phyloP scores from a whole-genome alignment of 2,329 filamentous ascomycete species.

The Ceratocystis variospora region DNA sequence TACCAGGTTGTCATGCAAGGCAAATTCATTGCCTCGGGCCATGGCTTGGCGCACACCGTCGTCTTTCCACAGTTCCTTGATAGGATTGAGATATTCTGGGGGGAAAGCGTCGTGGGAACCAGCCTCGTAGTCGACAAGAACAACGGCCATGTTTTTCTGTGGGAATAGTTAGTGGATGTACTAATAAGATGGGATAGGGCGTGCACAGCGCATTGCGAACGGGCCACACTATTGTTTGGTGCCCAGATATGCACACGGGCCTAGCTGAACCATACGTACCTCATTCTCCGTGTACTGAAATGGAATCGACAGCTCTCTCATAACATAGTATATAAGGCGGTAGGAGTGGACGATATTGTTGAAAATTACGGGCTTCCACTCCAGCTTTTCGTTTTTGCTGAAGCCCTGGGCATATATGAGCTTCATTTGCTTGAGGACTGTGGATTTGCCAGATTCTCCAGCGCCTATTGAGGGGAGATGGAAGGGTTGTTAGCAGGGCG shows the following conservation, averaged over 20 bases:
- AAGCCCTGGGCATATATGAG: slow-evolving; percentile 93
- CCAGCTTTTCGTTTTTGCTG: slow-evolving; percentile 73
- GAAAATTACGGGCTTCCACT: slow-evolving; percentile 92
- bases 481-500: slow-evolving; percentile 18
- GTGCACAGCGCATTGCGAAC: neutral
- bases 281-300: slow-evolving; percentile 70
- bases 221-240: neutral
- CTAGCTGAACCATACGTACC: slow-evolving; percentile 32
- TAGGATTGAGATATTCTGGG: slow-evolving; percentile 60
- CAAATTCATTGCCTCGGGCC: slow-evolving; percentile 87
- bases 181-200: neutral
- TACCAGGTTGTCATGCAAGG: slow-evolving; percentile 84
- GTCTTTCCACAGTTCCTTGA: slow-evolving; percentile 76
- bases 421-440: slow-evolving; percentile 97
- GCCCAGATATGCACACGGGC: neutral
- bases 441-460: slow-evolving; percentile 83
- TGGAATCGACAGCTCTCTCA: slow-evolving; percentile 67
- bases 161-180: slow-evolving; percentile 24
- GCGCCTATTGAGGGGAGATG: slow-evolving; percentile 47
- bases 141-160: slow-evolving; percentile 63
- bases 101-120: slow-evolving; percentile 70
- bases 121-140: slow-evolving; percentile 71
- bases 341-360: slow-evolving; percentile 89
- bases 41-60: slow-evolving; percentile 76
- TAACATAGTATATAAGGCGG: slow-evolving; percentile 78